Evolutionary conservation across 768 basidiomycete species (phyloP).

Genomic region (Tephrocybe sp.): DNA sequence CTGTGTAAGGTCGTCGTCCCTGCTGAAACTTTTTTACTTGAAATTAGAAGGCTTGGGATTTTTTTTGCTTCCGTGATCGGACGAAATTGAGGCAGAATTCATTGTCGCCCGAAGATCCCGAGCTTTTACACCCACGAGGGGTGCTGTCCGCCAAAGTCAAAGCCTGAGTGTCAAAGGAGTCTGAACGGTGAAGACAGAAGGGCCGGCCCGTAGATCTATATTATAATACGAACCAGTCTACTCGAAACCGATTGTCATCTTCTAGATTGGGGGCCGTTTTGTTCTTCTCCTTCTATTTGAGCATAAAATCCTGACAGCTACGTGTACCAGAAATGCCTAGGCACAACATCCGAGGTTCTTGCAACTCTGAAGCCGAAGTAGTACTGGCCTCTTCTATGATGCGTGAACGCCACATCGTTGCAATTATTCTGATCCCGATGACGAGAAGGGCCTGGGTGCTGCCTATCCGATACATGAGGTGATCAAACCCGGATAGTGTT

Average conservation of each 20-base stretch:
- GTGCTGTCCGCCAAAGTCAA: too few species aligned
- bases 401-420: constrained; percentile 11
- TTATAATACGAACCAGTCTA: not conserved
- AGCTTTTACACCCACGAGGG: too few species aligned
- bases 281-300: not conserved
- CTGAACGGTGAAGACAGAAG: too few species aligned
- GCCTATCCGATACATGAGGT: constrained; percentile 13
- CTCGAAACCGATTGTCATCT: not conserved
- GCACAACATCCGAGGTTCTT: constrained; percentile 1
- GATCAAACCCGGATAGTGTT: not conserved
- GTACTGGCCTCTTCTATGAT: not conserved
- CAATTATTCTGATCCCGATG: not conserved
- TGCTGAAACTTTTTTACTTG: too few species aligned
- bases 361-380: not conserved
- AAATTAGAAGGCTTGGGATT: too few species aligned
- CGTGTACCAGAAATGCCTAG: not conserved
- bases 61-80: too few species aligned
- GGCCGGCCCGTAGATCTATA: not conserved
- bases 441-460: not conserved
- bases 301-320: not conserved
- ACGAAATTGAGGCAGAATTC: too few species aligned
- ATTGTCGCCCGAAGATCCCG: too few species aligned
- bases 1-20: too few species aligned
- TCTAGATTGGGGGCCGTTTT: not conserved
- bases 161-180: too few species aligned